phyloP scores from a whole-genome alignment of 1,284 basidiomycete genomes.

The Microbotryomycetes sp. region DNA sequence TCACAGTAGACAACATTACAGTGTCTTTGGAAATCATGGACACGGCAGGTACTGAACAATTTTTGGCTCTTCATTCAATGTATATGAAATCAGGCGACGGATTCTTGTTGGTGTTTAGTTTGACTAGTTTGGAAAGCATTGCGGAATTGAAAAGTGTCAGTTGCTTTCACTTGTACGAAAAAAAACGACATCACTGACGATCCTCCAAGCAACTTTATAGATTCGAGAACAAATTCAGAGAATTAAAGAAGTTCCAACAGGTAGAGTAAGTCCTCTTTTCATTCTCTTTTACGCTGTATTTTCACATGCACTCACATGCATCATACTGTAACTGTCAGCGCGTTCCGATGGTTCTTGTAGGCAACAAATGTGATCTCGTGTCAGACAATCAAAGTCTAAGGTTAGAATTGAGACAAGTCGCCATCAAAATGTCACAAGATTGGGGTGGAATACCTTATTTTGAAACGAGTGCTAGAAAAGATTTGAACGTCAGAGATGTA shows the following conservation, averaged over 20 bases:
- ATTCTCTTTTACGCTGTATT: not conserved
- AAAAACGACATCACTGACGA: not conserved
- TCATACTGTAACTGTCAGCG: too few species aligned
- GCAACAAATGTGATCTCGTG: conserved; percentile 82
- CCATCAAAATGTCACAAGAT: conserved; percentile 57
- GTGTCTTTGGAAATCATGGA: conserved; percentile 71
- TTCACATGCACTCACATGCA: too few species aligned
- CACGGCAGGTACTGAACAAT: conserved; percentile 77
- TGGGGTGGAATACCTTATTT: conserved; percentile 71
- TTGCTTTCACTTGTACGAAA: not conserved
- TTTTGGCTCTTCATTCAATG: conserved; percentile 40
- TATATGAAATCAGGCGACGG: conserved; percentile 53
- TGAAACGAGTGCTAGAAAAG: conserved; percentile 73
- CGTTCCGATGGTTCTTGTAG: conserved; percentile 73
- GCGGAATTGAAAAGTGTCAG: conserved; percentile 62
- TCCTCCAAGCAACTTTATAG: not conserved
- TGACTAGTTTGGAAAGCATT: conserved; percentile 69
- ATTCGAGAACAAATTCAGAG: conserved; percentile 71
- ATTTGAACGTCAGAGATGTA: conserved; percentile 53
- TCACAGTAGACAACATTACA: conserved; percentile 44
- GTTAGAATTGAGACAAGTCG: conserved; percentile 62
- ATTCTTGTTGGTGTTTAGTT: conserved; percentile 74
- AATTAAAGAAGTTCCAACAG: conserved; percentile 55
- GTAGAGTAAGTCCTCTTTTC: conserved; percentile 45
- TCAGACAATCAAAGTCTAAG: conserved; percentile 70